These are phyloP conservation scores for Tulasnella sp. DNA, from an alignment of 768 basidiomycete genomes.

Conservation along the genomic window DNA sequence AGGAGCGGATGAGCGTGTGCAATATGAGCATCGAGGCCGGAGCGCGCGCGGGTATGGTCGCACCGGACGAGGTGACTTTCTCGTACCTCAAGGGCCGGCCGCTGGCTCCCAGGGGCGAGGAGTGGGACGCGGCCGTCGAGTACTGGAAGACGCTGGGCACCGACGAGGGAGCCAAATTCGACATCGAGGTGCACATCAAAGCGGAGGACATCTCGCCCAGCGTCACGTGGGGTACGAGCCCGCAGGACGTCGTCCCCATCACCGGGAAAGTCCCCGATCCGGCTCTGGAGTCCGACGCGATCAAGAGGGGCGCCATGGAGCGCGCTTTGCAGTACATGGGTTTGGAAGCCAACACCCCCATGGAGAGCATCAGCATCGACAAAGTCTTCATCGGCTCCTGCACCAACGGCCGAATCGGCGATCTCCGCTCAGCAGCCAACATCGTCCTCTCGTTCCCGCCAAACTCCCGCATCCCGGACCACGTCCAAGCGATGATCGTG, in stretches of 20 bases:
- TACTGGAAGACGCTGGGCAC: conserved; percentile 75
- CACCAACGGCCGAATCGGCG: conserved; percentile 90
- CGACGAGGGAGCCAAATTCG: conserved; percentile 76
- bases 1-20: conserved; percentile 82
- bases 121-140: conserved; percentile 74
- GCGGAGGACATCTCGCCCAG: conserved; percentile 84
- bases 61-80: conserved; percentile 80
- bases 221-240: conserved; percentile 87
- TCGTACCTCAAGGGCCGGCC: conserved; percentile 72
- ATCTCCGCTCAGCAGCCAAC: conserved; percentile 74
- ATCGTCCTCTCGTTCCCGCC: conserved; percentile 61
- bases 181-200: conserved; percentile 65
- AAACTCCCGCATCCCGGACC: conserved; percentile 59
- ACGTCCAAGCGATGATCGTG: conserved; percentile 80
- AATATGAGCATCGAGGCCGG: conserved; percentile 96
- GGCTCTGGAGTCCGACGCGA: conserved; percentile 46
- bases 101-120: conserved; percentile 65
- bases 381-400: conserved; percentile 93
- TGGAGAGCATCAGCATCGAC: conserved; percentile 71
- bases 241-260: conserved; percentile 78
- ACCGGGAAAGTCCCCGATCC: conserved; percentile 75
- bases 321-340: conserved; percentile 83
- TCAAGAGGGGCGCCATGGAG: conserved; percentile 55
- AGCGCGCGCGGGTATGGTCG: conserved; percentile 87
- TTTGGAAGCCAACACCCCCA: conserved; percentile 59